Base-by-base conservation (phyloP, 2,329 filamentous ascomycete species). In the Fusarium robinianum region DNA sequence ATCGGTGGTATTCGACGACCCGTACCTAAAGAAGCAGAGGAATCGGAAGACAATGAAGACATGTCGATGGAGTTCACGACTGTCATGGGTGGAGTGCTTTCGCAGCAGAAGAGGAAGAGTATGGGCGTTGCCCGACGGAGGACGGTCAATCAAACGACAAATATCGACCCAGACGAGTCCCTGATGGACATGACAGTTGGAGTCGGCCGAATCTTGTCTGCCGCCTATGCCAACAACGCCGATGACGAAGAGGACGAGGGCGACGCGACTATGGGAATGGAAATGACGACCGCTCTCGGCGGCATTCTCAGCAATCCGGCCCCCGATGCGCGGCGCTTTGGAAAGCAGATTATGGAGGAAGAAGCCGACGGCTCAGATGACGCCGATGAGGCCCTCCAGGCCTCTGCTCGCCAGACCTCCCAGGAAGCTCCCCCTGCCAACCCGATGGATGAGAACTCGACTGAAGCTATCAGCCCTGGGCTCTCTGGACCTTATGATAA, bases 31-130 rank as follows among this genome's bases (percentile, higher is more conserved):
- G 59, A 70, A 17, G 58, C 63, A 3, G 63, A 69, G 17, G 63
- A 69, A 19, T 64, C 67, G 2, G 64, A 70, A 11, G 70, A 70
- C 3, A 79, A 85, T 30, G 83, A 85, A 54, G 87, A 90, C 30
- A 82, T 90, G 75, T 88, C 87, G 0, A 90, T 90, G 85, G 87
- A 90, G 58, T 76, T 90, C 45, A 88, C 85, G 2, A 80, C 81
- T 3, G 81, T 83, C 21, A 76, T 85, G 51, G 82, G 83, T 0
- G 75, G 77, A 12, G 67, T 84, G 1, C 60, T 84, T 5, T 50
- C 62, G 5, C 56, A 63, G n/a, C 49, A 62, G 38, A 62, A 59
- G 37, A 53, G 56, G 8, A 58, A 63, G 40, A 61, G 53, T 18
- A 40, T 57, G 11, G 51, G 41, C 17, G 26, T 55, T 19, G 26